These are phyloP conservation scores for Dioscorea cayenensis DNA, from an alignment of 116 monocot genomes.

Conservation along the genomic window DNA sequence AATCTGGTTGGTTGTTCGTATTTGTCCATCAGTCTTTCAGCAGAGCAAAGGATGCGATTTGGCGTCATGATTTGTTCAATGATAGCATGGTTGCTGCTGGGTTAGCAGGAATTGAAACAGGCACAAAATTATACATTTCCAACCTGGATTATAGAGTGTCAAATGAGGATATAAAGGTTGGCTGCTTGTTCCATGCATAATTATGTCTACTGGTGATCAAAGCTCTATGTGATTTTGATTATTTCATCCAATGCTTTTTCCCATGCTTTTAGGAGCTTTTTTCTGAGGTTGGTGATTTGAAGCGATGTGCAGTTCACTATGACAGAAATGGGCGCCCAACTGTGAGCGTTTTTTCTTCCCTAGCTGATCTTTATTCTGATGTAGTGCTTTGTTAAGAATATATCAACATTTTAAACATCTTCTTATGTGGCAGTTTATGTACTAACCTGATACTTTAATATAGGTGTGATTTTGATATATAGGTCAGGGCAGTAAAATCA, in stretches of 20 bases:
- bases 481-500: no score
- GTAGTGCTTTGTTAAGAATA: neutral
- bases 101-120: constrained; percentile 42
- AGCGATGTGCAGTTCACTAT: constrained; percentile 73
- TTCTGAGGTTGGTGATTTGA: constrained; percentile 77
- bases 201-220: neutral
- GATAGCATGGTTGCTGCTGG: constrained; percentile 73
- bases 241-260: neutral
- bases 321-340: constrained; percentile 74
- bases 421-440: neutral
- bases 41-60: constrained; percentile 57
- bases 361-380: neutral
- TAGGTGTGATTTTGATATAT: neutral
- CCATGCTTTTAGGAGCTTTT: constrained; percentile 63
- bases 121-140: constrained; percentile 89
- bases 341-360: constrained; percentile 35
- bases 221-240: neutral
- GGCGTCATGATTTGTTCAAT: constrained; percentile 77
- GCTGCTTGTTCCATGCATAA: constrained; percentile 12
- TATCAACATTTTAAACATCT: neutral
- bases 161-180: constrained; percentile 94
- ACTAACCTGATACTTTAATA: neutral
- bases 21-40: constrained; percentile 70
- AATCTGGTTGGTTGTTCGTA: constrained; percentile 35
- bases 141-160: constrained; percentile 94